Conservation (phyloP, 768 basidiomycete species). For the Fomitopsis serialis region DNA sequence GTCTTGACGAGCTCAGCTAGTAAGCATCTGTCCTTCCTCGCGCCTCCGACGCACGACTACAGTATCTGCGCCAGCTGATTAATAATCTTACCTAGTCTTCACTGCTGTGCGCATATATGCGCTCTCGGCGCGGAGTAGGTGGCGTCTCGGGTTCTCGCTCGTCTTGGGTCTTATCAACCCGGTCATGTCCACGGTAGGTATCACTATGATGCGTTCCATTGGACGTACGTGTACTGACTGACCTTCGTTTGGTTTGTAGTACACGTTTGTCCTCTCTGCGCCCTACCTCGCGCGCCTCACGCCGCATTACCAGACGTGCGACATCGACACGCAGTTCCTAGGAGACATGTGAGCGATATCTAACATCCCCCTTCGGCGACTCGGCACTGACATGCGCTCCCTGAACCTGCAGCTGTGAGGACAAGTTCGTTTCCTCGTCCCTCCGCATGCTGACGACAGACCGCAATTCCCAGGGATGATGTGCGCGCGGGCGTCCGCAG, state of each 20-base stretch:
- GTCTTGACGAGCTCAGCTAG: not conserved
- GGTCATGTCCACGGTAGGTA: constrained; percentile 8
- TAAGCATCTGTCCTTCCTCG: not conserved
- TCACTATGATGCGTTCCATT: no score
- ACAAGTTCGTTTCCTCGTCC: no score
- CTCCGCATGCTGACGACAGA: constrained; percentile 6
- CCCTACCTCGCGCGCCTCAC: not conserved
- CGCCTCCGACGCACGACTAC: no score
- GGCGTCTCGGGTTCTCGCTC: constrained; percentile 1
- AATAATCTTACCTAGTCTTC: constrained; percentile 3
- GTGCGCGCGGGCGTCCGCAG: no score
- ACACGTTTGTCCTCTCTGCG: not conserved
- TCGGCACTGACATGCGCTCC: not conserved
- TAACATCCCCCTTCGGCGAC: not conserved
- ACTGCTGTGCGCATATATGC: constrained; percentile 13
- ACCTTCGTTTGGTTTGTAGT: not conserved
- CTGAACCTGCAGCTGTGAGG: no score
- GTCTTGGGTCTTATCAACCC: constrained; percentile 7
- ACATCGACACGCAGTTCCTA: constrained; percentile 2
- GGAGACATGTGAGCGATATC: not conserved
- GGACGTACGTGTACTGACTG: no score
- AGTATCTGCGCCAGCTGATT: no score
- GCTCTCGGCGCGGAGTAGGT: constrained; percentile 3
- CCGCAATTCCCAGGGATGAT: not conserved
- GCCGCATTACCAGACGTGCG: constrained; percentile 5